Evolutionary conservation across 2,329 filamentous ascomycete genomes (phyloP).

Genomic region (Nigrograna mackinnonii): DNA sequence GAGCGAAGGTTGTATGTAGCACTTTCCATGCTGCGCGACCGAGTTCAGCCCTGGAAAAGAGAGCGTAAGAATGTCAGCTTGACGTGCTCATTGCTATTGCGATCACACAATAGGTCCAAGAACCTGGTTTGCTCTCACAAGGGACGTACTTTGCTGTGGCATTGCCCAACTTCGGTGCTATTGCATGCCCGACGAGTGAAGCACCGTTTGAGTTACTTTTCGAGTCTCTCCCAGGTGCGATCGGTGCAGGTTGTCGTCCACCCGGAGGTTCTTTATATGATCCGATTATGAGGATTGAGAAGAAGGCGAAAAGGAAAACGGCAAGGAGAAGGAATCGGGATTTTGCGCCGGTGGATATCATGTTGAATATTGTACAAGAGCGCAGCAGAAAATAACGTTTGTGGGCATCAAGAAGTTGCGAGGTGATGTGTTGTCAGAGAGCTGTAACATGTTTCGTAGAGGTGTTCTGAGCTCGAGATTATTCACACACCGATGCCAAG

Average conservation of each 20-base stretch:
- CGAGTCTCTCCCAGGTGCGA: conserved; percentile 11
- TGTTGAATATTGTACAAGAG: conserved; percentile 15
- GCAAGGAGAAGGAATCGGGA: conserved; percentile 49
- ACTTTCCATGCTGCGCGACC: conserved; percentile 69
- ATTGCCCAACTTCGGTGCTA: conserved; percentile 81
- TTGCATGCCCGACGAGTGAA: conserved; percentile 67
- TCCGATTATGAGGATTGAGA: conserved; percentile 63
- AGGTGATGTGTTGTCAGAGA: not conserved
- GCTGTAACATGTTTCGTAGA: too few relatives aligned
- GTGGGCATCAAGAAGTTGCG: too few relatives aligned
- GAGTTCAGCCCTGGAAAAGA: conserved; percentile 57
- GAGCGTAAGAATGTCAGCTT: conserved; percentile 17
- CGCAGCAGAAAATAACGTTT: too few relatives aligned
- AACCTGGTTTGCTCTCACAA: conserved; percentile 9
- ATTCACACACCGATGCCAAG: conserved; percentile 6
- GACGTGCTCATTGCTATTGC: conserved; percentile 9
- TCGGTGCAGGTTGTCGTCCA: conserved; percentile 18
- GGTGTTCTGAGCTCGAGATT: too few relatives aligned
- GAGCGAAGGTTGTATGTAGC: conserved; percentile 68
- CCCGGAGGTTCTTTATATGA: conserved; percentile 54
- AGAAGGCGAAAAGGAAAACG: conserved; percentile 58
- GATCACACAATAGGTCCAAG: conserved; percentile 6
- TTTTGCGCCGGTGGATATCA: conserved; percentile 31
- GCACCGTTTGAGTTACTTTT: conserved; percentile 25
- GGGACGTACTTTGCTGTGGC: conserved; percentile 67